phyloP scores from a whole-genome alignment of 2,329 filamentous ascomycete genomes.

The Fusarium pseudocircinatum region DNA sequence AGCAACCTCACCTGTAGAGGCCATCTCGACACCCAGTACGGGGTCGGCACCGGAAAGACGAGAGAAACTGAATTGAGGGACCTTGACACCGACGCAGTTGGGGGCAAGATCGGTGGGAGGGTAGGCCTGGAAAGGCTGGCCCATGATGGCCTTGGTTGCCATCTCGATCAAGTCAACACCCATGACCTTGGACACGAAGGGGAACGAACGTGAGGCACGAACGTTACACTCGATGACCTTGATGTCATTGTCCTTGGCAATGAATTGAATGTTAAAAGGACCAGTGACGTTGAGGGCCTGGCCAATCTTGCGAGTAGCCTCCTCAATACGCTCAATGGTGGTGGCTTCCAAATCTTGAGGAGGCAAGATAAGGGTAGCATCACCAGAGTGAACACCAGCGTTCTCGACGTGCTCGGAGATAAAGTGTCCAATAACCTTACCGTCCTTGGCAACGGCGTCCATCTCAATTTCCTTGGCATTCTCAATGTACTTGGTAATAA shows the following conservation, averaged over 20 bases:
- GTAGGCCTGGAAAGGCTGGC: constrained; percentile 82
- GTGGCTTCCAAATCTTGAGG: constrained; percentile 92
- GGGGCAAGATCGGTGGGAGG: constrained; percentile 78
- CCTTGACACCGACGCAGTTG: constrained; percentile 94
- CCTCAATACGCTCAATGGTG: constrained; percentile 90
- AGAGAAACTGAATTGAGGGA: constrained; percentile 99
- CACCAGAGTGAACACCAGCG: constrained; percentile 97
- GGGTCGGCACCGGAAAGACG: constrained; percentile 95
- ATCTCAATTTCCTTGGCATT: constrained; percentile 99
- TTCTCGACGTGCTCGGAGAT: constrained; percentile 99
- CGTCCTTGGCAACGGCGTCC: constrained; percentile 94
- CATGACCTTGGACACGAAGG: constrained; percentile 99
- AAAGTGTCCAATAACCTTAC: constrained; percentile 92
- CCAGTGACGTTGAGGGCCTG: constrained; percentile 94
- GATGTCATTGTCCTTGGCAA: constrained; percentile 99
- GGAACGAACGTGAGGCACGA: constrained; percentile 93
- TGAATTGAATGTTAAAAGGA: constrained; percentile 99
- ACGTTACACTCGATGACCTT: constrained; percentile 99
- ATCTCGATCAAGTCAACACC: constrained; percentile 97
- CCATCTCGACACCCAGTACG: constrained; percentile 98
- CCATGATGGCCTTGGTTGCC: constrained; percentile 97
- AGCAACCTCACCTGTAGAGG: constrained; percentile 96
- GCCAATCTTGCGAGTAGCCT: constrained; percentile 95
- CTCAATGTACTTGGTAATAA: constrained; percentile 99
- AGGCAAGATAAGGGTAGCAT: constrained; percentile 93